These are phyloP conservation scores for Globisporangium cylindrosporum DNA, from an alignment of 352 stramenopile species.

Conservation along the genomic window DNA sequence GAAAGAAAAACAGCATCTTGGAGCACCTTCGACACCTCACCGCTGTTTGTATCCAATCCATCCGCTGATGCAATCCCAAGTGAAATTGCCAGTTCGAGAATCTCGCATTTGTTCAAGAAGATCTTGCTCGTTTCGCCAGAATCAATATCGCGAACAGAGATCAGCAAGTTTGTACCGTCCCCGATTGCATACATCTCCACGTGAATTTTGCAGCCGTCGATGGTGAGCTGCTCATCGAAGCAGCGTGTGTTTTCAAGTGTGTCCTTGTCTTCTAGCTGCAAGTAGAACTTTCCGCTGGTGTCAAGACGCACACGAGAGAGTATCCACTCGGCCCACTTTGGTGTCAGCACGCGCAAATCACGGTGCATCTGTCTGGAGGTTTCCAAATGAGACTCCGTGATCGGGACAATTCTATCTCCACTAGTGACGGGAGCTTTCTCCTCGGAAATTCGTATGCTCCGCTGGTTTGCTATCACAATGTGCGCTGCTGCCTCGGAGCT, in stretches of 20 bases:
- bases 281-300: slow-evolving; percentile 18
- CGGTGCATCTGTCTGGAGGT: slow-evolving; percentile 24
- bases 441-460: not conserved
- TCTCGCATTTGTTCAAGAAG: slow-evolving; percentile 12
- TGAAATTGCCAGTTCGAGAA: slow-evolving; percentile 1
- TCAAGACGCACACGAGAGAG: slow-evolving; percentile 28
- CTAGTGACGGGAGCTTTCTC: not conserved
- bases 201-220: slow-evolving; percentile 13
- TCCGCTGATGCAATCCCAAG: not conserved
- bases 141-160: slow-evolving; percentile 19
- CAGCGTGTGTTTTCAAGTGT: slow-evolving; percentile 13
- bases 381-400: slow-evolving; percentile 19
- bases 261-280: slow-evolving; percentile 26
- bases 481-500: slow-evolving; percentile 31
- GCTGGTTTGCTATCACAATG: slow-evolving; percentile 14
- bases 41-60: not conserved
- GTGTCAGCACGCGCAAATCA: slow-evolving; percentile 32
- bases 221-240: slow-evolving; percentile 21
- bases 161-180: slow-evolving; percentile 17
- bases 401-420: slow-evolving; percentile 15
- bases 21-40: slow-evolving; percentile 13
- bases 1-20: slow-evolving; percentile 35
- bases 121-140: slow-evolving; percentile 13
- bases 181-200: slow-evolving; percentile 26
- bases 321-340: slow-evolving; percentile 39